Evolutionary conservation across 306 rosid genomes (phyloP).

Genomic region (Oemleria cerasiformis): DNA sequence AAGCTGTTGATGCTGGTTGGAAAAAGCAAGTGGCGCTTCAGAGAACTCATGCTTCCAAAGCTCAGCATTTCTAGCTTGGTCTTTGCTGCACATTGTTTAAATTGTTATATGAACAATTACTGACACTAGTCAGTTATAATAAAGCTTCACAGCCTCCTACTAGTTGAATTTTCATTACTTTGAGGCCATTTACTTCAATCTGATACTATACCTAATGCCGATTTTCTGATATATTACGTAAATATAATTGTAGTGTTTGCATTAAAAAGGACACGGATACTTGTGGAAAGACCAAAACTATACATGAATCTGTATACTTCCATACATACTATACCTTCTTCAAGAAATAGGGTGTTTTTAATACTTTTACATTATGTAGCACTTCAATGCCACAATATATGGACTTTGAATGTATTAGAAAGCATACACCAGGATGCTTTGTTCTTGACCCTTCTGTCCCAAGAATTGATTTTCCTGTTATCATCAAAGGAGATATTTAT

Average conservation of each 20-base stretch:
- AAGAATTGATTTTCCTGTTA: neutral
- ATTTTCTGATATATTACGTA: neutral
- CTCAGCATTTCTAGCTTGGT: constrained; percentile 29
- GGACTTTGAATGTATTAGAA: neutral
- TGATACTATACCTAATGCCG: neutral
- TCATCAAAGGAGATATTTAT: neutral
- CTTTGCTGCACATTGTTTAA: constrained; percentile 4
- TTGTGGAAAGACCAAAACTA: neutral
- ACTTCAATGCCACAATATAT: neutral
- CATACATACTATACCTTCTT: neutral
- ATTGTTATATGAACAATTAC: neutral
- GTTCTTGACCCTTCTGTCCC: neutral
- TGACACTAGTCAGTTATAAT: neutral
- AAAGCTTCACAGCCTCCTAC: neutral
- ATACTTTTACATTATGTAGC: neutral
- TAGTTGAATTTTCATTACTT: neutral
- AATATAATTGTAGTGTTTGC: neutral
- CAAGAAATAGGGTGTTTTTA: neutral
- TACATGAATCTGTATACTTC: neutral
- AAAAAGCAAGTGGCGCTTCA: constrained; percentile 63
- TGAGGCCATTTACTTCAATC: neutral
- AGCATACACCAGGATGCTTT: neutral
- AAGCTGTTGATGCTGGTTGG: constrained; percentile 85
- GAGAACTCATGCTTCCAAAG: constrained; percentile 54
- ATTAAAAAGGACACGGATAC: neutral